Base-by-base conservation (phyloP, 768 basidiomycete genomes). In the Rhodosporidiobolus sp. region DNA sequence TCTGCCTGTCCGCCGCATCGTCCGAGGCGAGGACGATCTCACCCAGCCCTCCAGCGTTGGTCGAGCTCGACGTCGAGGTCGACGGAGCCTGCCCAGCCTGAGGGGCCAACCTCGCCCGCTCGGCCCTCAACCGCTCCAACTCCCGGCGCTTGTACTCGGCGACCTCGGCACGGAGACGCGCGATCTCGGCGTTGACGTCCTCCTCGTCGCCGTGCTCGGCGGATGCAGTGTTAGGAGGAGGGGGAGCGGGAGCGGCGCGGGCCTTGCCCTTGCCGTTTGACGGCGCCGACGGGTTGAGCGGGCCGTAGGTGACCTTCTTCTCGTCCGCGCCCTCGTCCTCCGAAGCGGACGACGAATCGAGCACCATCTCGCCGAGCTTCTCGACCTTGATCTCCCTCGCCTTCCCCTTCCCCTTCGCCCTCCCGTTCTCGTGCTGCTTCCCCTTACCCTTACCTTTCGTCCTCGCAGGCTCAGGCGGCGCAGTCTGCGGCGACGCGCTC, bases 101-200 rank as follows among this genome's bases (percentile, higher is more conserved):
- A 43, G 24, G 5, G 43, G 9, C 7, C 16, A 22, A 26, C 45
- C 3, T 19, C 20, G 48, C 60, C 48, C 30, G 10, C 60, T 61
- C 60, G 3, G 14, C 1, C 20, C 46, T 4, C 14, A 61, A 30
- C 60, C 32, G 28, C 60, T 48, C 46, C 20, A 61, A 28, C 60
- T 61, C 60, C 4, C 30, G 12, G 46, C 22, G 4, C 46, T 61
- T 61, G 46, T 61, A 61, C 60, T 19, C 46, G n/a, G 60, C 60
- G 20, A 61, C 7, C 43, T 61, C 60, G 17, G 60, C 60, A 4
- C 48, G 45, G 8, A 61, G 46, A 16, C 46, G 46, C 20, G 60
- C 60, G 20, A 61, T 3, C 34, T 61, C 60, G 28, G 45, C 28
- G 28, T 61, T 46, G 46, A 34, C 28, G 48, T 30, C 46, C 3